Base-by-base conservation (phyloP, 169 alveolate genomes). In the Eimeria tenella region DNA sequence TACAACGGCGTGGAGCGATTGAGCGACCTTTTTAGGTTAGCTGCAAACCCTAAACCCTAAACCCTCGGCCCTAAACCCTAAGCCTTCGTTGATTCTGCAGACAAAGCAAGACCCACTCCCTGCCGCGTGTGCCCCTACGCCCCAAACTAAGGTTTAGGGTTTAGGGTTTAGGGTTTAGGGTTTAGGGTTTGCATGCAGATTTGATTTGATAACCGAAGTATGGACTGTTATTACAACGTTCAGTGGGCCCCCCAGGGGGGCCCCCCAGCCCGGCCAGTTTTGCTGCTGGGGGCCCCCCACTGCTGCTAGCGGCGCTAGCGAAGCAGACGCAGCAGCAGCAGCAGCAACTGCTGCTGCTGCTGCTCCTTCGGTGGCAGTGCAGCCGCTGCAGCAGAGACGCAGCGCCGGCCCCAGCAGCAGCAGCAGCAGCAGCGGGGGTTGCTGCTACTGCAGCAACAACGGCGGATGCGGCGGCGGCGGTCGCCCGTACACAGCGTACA, bases 1-100 rank as follows among this genome's bases (percentile, higher is more conserved):
- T 98, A 97, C 94, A 97, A 96, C 94, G 98, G 98, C 42, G 96
- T 95, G 81, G 97, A 94, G 74, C 91, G 98, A 82, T 96, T 98
- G 13, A 97, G 97, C 86, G 99, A 98, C 94, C 95, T 98, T 65
- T 97, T 97, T 93, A 73, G 83, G 83, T 73, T 17, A 15, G 25
- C 75, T 7, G 11, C 11, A 65, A 65, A 65, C 75, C 75, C 31
- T 21, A 65, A 65, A 65, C 75, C 75, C 75, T 65, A 65, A 17
- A 65, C 65, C 65, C 65, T 58, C 10, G 17, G 17, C 65, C 65
- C 65, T 3, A 58, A 58, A 58, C n/a, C 65, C 10, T 58, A 9
- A 58, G 4, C 65, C 17, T 3, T 15, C 65, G 10, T 15, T 11
- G 17, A 31, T 31, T 31, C 42, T 31, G 42, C 42, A 31, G 42